A percentile compares a stretch with the other conserved stretches of the same genome.
Evolutionary conservation across 805 yeast species (phyloP).

Genomic region (Candida cerambycidarum): DNA sequence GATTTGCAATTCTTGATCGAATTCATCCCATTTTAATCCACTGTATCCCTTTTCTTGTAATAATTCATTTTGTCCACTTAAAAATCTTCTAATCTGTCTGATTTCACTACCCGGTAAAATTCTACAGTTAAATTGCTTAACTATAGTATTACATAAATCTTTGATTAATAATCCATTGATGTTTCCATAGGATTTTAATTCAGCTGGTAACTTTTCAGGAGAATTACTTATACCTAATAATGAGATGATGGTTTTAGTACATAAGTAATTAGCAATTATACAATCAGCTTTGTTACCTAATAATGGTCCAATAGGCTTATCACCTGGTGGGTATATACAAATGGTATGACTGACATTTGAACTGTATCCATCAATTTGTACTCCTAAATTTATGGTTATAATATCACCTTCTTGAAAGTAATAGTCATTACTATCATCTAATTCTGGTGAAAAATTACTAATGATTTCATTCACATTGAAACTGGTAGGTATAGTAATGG

Average conservation of each 20-base stretch:
- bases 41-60: conserved; percentile 91
- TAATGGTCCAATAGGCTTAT: conserved; percentile 71
- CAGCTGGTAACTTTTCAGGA: conserved; percentile 72
- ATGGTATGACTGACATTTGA: conserved; percentile 83
- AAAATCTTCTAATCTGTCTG: conserved; percentile 86
- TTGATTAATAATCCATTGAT: conserved; percentile 75
- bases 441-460: conserved; percentile 82
- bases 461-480: conserved; percentile 81
- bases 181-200: conserved; percentile 33
- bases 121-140: conserved; percentile 75
- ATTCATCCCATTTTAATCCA: conserved; percentile 87
- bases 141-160: conserved; percentile 78
- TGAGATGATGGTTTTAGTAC: conserved; percentile 80
- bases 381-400: conserved; percentile 82
- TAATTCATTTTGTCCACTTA: conserved; percentile 92
- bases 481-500: conserved; percentile 89
- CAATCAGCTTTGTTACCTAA: conserved; percentile 88
- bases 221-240: conserved; percentile 70
- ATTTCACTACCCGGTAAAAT: conserved; percentile 93
- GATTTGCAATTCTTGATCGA: conserved; percentile 68
- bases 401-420: conserved; percentile 74
- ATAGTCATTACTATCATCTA: conserved; percentile 54
- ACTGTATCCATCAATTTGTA: conserved; percentile 94
- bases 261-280: conserved; percentile 82
- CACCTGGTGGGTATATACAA: conserved; percentile 73